Conservation (phyloP, 2,329 filamentous ascomycete species). For the Cytospora paraplurivora region DNA sequence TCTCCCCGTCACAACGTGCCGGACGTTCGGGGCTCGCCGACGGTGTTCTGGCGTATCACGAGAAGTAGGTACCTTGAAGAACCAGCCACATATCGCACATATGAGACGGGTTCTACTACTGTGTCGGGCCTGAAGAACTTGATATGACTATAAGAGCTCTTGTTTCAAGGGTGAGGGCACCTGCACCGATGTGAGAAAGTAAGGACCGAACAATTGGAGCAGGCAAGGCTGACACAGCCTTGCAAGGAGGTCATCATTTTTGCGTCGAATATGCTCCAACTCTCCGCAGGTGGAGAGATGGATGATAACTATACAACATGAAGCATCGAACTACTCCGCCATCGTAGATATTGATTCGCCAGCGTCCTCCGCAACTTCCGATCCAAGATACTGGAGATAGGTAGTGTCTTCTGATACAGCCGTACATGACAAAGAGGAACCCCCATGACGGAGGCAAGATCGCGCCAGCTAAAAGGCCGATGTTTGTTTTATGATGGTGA, state of each 20-base stretch:
- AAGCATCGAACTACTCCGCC: slow-evolving; percentile 17
- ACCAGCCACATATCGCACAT: background rate
- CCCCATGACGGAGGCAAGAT: slow-evolving; percentile 8
- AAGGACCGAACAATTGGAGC: background rate
- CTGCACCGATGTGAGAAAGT: background rate
- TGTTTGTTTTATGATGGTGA: slow-evolving; percentile 12
- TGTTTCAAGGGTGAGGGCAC: background rate
- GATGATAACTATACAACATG: slow-evolving; percentile 22
- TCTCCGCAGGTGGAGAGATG: slow-evolving; percentile 7
- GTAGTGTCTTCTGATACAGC: slow-evolving; percentile 7
- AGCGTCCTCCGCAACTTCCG: background rate
- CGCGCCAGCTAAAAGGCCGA: slow-evolving; percentile 17
- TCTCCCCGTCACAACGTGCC: background rate
- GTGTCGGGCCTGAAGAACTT: background rate
- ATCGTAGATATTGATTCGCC: slow-evolving; percentile 1
- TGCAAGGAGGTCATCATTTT: slow-evolving; percentile 23
- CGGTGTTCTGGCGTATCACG: background rate
- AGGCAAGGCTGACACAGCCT: background rate
- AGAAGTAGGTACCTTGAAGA: background rate
- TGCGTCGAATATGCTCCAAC: slow-evolving; percentile 17
- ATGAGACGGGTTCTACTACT: too few species aligned
- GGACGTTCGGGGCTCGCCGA: background rate
- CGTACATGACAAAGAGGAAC: slow-evolving; percentile 12
- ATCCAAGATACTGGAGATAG: background rate
- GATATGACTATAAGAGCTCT: background rate